Conservation (phyloP, 73 alveolate genomes). For the Blepharisma stoltei region DNA sequence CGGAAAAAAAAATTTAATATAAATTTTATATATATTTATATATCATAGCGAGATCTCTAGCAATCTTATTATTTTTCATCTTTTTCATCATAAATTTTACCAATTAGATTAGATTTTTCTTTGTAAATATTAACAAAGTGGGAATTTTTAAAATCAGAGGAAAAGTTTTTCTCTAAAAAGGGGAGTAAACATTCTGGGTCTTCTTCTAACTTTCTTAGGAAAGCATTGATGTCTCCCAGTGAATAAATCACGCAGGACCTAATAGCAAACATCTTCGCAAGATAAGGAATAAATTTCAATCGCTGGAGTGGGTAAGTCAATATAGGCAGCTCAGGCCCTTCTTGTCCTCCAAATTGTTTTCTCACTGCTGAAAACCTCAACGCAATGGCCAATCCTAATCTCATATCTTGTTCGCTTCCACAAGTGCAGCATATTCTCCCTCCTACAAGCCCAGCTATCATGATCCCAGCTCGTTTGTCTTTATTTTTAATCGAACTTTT, state of each 20-base stretch:
- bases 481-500: slow-evolving; percentile 54
- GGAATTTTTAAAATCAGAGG: too few species aligned
- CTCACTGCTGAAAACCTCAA: slow-evolving; percentile 71
- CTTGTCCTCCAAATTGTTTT: slow-evolving; percentile 61
- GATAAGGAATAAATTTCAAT: slow-evolving; percentile 55
- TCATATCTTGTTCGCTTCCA: slow-evolving; percentile 48
- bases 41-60: too few species aligned
- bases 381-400: slow-evolving; percentile 50
- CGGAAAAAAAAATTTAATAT: too few species aligned
- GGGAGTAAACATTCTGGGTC: too few species aligned
- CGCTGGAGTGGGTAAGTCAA: slow-evolving; percentile 63
- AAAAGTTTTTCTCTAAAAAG: too few species aligned
- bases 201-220: too few species aligned
- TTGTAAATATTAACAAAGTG: too few species aligned
- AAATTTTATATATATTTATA: too few species aligned
- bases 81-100: too few species aligned
- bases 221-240: too few species aligned
- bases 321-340: slow-evolving; percentile 42
- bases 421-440: slow-evolving; percentile 65
- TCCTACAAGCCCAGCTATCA: slow-evolving; percentile 59
- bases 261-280: slow-evolving; percentile 50
- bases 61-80: too few species aligned
- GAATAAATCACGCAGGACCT: not conserved
- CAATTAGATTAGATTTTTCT: too few species aligned
- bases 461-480: slow-evolving; percentile 70